Base-by-base conservation (phyloP, 306 rosid species). In the Lathyrus sativus region DNA sequence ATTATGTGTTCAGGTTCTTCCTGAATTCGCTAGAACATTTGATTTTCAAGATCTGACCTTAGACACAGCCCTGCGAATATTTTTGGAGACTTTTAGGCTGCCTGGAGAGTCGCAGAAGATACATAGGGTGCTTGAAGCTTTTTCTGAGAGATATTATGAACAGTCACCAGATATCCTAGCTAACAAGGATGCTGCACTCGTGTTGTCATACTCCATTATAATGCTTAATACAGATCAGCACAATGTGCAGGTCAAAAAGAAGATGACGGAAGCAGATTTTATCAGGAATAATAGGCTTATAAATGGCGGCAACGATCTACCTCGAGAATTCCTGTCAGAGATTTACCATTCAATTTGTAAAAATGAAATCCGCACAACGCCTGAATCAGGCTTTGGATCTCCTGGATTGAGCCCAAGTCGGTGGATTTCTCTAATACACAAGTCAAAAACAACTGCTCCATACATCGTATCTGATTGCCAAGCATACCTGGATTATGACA, bases 21-120 rank as follows among this genome's bases (percentile, higher is more conserved):
- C 84, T 74, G 95, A 93, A 87, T 93, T 93, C 85, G 97, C 99
- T 76, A 66, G 95, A 69, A 90, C 97, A 62, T 93, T 93, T 82
- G 96, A 93, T 85, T 93, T 93, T 79, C 91, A 87, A 84, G 96
- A 90, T 83, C 90, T 93, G 97, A 86, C 83, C 76, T 85, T 93
- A 86, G 99, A 93, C 73, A 93, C 97, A 35, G 97, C 99, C 17
- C 85, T 93, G 69, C 96, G 97, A 41, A 83, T 90, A 57, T 93
- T 93, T 78, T 79, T 93, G 83, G 99, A 90, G 83, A 90, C 97
- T 11, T 93, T 93, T 76, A 82, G 99, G 62, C 82, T 93, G 58
- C 99, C 99, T 14, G 99, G 99, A 74, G 99, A 93, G 82, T 90
- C 99, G 3, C 99, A 93, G 79, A 93, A 93, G 90, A 93, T 90